phyloP scores from a whole-genome alignment of 2,329 filamentous ascomycete species.

The Aspergillus ustus region DNA sequence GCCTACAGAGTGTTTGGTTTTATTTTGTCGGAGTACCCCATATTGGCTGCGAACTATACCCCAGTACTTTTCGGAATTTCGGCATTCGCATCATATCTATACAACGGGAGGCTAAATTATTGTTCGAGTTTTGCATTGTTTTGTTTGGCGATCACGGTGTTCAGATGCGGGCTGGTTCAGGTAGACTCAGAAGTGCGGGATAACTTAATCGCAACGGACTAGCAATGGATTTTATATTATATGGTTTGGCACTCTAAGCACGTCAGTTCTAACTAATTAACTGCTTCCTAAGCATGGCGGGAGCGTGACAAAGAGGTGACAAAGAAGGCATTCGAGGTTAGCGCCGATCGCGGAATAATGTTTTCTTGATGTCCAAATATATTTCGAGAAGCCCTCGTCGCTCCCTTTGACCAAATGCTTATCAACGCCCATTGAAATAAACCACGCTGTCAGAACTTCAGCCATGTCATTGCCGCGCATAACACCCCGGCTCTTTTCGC shows the following conservation, averaged over 20 bases:
- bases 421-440: neutral
- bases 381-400: neutral
- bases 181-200: neutral
- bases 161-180: neutral
- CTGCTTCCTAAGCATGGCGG: slow-evolving; percentile 1
- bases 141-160: neutral
- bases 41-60: neutral
- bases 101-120: slow-evolving; percentile 1
- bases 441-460: neutral
- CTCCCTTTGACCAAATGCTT: neutral
- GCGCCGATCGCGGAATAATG: neutral
- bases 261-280: neutral
- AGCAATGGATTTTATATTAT: neutral
- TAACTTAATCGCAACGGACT: neutral
- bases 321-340: neutral
- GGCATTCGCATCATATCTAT: neutral
- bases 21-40: slow-evolving; percentile 7
- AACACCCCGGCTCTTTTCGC: neutral
- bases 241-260: neutral
- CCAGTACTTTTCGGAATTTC: neutral
- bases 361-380: slow-evolving; percentile 1
- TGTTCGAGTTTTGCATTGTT: slow-evolving; percentile 1
- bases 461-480: slow-evolving; percentile 10
- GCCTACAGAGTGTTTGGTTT: neutral
- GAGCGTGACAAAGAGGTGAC: neutral